phyloP scores from a whole-genome alignment of 1,284 basidiomycete species.

The Vanrija sp. region DNA sequence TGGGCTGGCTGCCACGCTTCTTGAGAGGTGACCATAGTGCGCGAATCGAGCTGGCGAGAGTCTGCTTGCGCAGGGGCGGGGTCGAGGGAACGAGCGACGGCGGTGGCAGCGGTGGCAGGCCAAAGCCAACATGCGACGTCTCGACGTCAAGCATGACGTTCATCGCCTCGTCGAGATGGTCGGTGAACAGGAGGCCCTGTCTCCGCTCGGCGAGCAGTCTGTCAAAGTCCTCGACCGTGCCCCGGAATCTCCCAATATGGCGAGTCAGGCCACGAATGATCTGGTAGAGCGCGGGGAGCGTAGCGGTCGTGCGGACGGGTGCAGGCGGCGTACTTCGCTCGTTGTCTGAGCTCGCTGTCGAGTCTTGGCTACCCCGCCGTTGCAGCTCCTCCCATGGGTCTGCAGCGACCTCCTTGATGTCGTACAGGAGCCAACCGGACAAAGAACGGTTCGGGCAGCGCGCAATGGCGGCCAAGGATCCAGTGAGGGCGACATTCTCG shows the following conservation, averaged over 20 bases:
- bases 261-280: conserved; percentile 71
- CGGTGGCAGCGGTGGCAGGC: conserved; percentile 28
- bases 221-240: conserved; percentile 65
- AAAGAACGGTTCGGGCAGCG: conserved; percentile 79
- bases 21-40: background rate
- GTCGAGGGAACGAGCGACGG: background rate
- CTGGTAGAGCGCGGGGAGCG: conserved; percentile 65
- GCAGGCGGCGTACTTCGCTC: background rate
- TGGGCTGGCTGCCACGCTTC: background rate
- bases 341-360: conserved; percentile 17
- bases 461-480: conserved; percentile 70
- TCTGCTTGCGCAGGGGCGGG: no score
- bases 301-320: conserved; percentile 2
- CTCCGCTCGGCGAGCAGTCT: conserved; percentile 77
- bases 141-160: conserved; percentile 60
- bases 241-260: conserved; percentile 44
- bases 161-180: conserved; percentile 87
- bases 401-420: conserved; percentile 7
- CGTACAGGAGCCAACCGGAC: conserved; percentile 68
- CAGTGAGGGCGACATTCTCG: conserved; percentile 82
- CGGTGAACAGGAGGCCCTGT: conserved; percentile 83
- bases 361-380: conserved; percentile 13
- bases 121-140: conserved; percentile 5
- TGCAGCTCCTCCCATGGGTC: conserved; percentile 52
- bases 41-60: no score